These are phyloP conservation scores for Ceratobasidium sp. DNA, from an alignment of 1,284 basidiomycete species.

Conservation along the genomic window DNA sequence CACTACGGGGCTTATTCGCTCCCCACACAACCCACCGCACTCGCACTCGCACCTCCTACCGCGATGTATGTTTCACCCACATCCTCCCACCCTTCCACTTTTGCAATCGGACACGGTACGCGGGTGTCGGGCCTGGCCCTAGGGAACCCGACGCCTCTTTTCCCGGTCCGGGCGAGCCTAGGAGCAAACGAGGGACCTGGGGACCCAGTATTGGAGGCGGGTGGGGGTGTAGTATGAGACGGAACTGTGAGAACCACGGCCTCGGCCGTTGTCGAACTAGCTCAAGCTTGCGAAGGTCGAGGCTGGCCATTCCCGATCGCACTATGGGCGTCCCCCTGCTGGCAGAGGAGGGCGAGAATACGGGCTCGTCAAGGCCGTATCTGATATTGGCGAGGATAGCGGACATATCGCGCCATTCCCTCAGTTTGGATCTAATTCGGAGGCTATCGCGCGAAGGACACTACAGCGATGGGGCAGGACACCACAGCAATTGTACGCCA, in stretches of 20 bases:
- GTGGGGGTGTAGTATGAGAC: neutral
- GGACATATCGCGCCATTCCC: slow-evolving; percentile 30
- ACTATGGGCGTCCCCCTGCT: slow-evolving; percentile 56
- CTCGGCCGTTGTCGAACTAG: slow-evolving; percentile 37
- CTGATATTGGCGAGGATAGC: slow-evolving; percentile 52
- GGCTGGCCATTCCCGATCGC: slow-evolving; percentile 54
- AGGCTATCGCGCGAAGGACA: slow-evolving; percentile 24
- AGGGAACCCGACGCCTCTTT: slow-evolving; percentile 30
- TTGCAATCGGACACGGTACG: slow-evolving; percentile 33
- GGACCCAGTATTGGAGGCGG: slow-evolving; percentile 26
- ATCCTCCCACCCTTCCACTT: slow-evolving; percentile 37
- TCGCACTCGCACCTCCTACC: slow-evolving; percentile 77
- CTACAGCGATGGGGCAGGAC: slow-evolving; percentile 4
- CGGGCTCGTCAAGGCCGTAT: slow-evolving; percentile 49
- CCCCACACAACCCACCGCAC: slow-evolving; percentile 75
- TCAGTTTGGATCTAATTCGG: slow-evolving; percentile 36
- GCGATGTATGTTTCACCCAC: slow-evolving; percentile 83
- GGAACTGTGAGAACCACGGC: slow-evolving; percentile 16
- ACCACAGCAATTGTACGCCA: slow-evolving; percentile 60
- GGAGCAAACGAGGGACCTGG: slow-evolving; percentile 45
- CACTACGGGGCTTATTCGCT: too few relatives aligned
- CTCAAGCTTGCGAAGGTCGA: slow-evolving; percentile 40
- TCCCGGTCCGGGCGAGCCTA: slow-evolving; percentile 37
- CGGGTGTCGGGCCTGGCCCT: slow-evolving; percentile 60
- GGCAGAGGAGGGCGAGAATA: slow-evolving; percentile 50